Conservation (phyloP, 2,329 filamentous ascomycete species). For the Fusarium liriodendri region DNA sequence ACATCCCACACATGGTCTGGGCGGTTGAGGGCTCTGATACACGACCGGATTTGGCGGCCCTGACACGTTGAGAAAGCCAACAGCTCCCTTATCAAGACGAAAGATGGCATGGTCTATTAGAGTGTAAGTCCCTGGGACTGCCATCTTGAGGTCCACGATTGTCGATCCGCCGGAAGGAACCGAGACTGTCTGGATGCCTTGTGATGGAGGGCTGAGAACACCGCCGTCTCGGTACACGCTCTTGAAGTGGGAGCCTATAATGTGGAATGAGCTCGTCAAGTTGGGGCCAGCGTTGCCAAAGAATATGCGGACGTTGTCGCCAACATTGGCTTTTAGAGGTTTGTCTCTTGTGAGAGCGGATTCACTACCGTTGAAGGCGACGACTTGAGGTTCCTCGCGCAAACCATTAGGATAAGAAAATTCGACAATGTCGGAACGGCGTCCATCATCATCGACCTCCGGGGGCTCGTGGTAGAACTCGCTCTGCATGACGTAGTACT, state of each 20-base stretch:
- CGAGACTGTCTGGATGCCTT: constrained; percentile 18
- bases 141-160: constrained; percentile 26
- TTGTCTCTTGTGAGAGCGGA: constrained; percentile 19
- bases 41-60: background rate
- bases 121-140: constrained; percentile 22
- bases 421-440: constrained; percentile 18
- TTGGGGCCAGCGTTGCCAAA: constrained; percentile 29
- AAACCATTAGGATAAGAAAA: constrained; percentile 21
- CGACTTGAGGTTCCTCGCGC: background rate
- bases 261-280: constrained; percentile 22
- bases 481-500: constrained; percentile 31
- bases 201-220: background rate
- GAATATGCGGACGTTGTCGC: constrained; percentile 14
- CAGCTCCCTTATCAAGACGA: constrained; percentile 21
- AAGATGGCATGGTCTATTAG: constrained; percentile 25
- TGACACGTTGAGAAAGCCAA: constrained; percentile 4
- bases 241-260: constrained; percentile 22
- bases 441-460: constrained; percentile 20
- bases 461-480: constrained; percentile 30
- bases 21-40: background rate
- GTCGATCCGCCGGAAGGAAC: constrained; percentile 20
- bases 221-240: constrained; percentile 23
- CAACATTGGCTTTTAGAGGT: constrained; percentile 21
- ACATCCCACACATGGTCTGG: background rate
- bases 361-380: constrained; percentile 14